Evolutionary conservation across 2,329 filamentous ascomycete species (phyloP).

Genomic region (Elsinoe perseae): DNA sequence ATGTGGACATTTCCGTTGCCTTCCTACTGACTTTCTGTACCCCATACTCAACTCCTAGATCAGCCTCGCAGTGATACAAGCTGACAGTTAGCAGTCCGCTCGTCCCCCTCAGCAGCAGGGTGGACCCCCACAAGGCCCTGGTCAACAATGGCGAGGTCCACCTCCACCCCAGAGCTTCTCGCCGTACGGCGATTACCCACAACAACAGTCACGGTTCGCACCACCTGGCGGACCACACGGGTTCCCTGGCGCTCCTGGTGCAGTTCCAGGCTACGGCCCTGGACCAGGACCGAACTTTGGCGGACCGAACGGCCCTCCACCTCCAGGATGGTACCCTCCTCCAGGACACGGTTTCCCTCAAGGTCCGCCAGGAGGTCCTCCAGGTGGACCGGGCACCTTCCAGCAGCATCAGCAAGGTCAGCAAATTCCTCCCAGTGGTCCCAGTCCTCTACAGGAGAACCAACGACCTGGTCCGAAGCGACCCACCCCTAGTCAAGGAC

Average conservation of each 20-base stretch:
- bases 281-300: slow-evolving; percentile 50
- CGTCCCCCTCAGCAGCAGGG: slow-evolving; percentile 20
- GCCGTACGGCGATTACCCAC: slow-evolving; percentile 33
- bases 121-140: slow-evolving; percentile 33
- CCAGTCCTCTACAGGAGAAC: slow-evolving; percentile 41
- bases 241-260: slow-evolving; percentile 37
- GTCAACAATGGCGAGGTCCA: slow-evolving; percentile 32
- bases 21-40: slow-evolving; percentile 79
- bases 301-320: slow-evolving; percentile 24
- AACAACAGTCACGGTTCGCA: slow-evolving; percentile 42
- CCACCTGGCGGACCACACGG: slow-evolving; percentile 37
- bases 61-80: neutral
- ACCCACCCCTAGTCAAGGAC: slow-evolving; percentile 21
- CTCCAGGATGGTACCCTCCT: slow-evolving; percentile 68
- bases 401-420: slow-evolving; percentile 31
- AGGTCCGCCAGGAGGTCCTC: slow-evolving; percentile 38
- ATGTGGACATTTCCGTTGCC: slow-evolving; percentile 99
- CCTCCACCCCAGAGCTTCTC: slow-evolving; percentile 35
- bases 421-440: slow-evolving; percentile 33
- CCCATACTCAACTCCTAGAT: slow-evolving; percentile 2
- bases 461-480: slow-evolving; percentile 33
- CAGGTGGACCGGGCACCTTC: slow-evolving; percentile 43
- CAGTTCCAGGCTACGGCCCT: slow-evolving; percentile 50
- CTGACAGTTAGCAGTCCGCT: slow-evolving; percentile 23
- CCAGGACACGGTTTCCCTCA: slow-evolving; percentile 55